These are phyloP conservation scores for Penicillium fuscoglaucum DNA, from an alignment of 2,329 filamentous ascomycete genomes.

Conservation along the genomic window DNA sequence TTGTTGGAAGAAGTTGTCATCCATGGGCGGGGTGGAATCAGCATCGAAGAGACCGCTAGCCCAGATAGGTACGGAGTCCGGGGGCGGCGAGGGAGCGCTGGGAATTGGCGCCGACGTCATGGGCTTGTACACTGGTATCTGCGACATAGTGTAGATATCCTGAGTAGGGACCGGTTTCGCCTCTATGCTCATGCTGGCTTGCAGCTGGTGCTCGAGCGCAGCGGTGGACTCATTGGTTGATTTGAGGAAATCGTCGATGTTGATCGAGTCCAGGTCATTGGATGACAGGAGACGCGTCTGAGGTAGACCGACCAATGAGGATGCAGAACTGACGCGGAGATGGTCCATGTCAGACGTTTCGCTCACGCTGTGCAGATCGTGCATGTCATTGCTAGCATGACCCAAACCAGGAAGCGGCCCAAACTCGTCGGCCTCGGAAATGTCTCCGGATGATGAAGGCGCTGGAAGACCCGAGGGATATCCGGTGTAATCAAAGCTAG, in stretches of 20 bases:
- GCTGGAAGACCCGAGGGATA: slow-evolving; percentile 42
- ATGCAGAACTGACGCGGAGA: slow-evolving; percentile 45
- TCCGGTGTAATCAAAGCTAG: slow-evolving; percentile 47
- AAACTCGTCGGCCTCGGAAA: slow-evolving; percentile 51
- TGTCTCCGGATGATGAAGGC: slow-evolving; percentile 51
- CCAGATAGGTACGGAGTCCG: slow-evolving; percentile 36
- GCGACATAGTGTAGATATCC: slow-evolving; percentile 33
- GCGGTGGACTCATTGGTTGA: slow-evolving; percentile 43
- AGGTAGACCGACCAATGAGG: slow-evolving; percentile 44
- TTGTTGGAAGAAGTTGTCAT: slow-evolving; percentile 35
- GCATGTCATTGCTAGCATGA: slow-evolving; percentile 33
- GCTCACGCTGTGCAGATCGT: slow-evolving; percentile 44
- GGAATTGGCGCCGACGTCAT: slow-evolving; percentile 21
- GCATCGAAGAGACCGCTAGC: slow-evolving; percentile 35
- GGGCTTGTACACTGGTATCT: slow-evolving; percentile 25
- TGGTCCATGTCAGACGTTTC: slow-evolving; percentile 45
- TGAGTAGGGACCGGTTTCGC: slow-evolving; percentile 34
- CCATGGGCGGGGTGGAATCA: slow-evolving; percentile 28
- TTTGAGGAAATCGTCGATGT: slow-evolving; percentile 48
- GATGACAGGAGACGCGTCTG: slow-evolving; percentile 44
- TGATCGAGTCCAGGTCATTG: slow-evolving; percentile 43
- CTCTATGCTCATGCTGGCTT: slow-evolving; percentile 40
- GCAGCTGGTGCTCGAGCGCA: slow-evolving; percentile 42
- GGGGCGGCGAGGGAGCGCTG: slow-evolving; percentile 25
- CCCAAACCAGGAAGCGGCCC: slow-evolving; percentile 35